These are phyloP conservation scores for Holtermanniella nyarrowii DNA, from an alignment of 768 basidiomycete species.

Conservation along the genomic window DNA sequence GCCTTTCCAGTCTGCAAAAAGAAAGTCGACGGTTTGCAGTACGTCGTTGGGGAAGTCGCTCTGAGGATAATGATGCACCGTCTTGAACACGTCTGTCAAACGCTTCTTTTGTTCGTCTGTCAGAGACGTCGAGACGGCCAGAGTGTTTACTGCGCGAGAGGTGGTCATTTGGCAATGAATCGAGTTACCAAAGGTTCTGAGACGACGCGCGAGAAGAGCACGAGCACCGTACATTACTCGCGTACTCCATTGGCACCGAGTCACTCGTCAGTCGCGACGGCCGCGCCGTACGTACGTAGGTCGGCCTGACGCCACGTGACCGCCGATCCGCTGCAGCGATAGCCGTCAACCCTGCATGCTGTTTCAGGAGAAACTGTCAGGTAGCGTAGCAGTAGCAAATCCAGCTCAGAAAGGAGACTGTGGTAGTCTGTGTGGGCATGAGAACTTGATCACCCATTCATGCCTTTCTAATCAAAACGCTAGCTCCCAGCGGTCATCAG, in stretches of 20 bases:
- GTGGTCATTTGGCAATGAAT: background rate
- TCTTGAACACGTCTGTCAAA: slow-evolving; percentile 20
- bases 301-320: too few species aligned
- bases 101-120: background rate
- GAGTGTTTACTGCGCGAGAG: background rate
- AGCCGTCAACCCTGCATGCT: too few species aligned
- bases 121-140: background rate
- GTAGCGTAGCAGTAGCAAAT: too few species aligned
- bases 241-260: background rate
- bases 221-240: background rate
- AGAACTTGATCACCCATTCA: too few species aligned
- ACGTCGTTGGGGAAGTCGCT: background rate
- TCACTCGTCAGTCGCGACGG: background rate
- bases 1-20: slow-evolving; percentile 16
- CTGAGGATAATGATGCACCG: slow-evolving; percentile 25
- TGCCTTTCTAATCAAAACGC: too few species aligned
- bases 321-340: too few species aligned
- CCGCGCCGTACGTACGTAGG: too few species aligned
- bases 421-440: too few species aligned
- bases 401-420: too few species aligned
- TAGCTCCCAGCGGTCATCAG: too few species aligned
- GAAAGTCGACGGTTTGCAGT: slow-evolving; percentile 13
- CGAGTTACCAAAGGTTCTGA: background rate
- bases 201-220: background rate
- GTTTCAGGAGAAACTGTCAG: too few species aligned